Evolutionary conservation across 2,329 filamentous ascomycete species (phyloP), one percentile per base, ranked within the genome.

Genomic region (Ophiocordyceps camponoti-saundersi): DNA sequence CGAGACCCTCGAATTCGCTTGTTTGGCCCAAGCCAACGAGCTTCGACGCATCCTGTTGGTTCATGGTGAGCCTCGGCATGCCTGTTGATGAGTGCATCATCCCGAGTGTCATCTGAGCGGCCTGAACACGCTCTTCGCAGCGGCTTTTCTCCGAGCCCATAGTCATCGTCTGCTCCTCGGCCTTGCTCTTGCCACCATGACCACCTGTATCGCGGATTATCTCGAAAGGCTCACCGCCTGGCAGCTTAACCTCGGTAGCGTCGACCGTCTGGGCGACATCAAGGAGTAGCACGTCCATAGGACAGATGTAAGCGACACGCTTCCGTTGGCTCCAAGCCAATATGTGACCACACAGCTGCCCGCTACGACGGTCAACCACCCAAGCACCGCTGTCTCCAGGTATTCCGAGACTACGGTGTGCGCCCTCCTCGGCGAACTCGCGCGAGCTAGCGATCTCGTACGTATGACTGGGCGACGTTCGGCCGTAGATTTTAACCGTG

Each of bases 311-410:
- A 0, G 88, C 88, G 6, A 87, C 80, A 41, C 78, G 78, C 57
- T 85, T 90, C 50, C 80, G 78, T 51, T 80, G 76, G 54, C 83
- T 90, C 80, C 84, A 94, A 0, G 90, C 90, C 13, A 96, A 71
- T 0, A 96, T 85, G 56, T 95, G 90, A 0, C 90, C 90, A 54
- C 86, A 92, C 3, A 95, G 78, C 36, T 80, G 76, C 1, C 87
- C 87, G n/a, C 80, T 72, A 6, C 74, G 72, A 48, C 85, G 82
- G 54, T 90, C 85, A 16, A 95, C 79, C 4, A 96, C 78, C 90
- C 90, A 96, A 0, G 90, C 90, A 4, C 90, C 90, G 7, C 83
- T 90, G 60, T 96, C 90, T 18, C 90, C 90, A 2, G 89, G 89
- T 13, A 92, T 78, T 2, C 78, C 78, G 23, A 82, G 68, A 12